Evolutionary conservation across 805 yeast species (phyloP).

Genomic region (Yarrowia divulgata): DNA sequence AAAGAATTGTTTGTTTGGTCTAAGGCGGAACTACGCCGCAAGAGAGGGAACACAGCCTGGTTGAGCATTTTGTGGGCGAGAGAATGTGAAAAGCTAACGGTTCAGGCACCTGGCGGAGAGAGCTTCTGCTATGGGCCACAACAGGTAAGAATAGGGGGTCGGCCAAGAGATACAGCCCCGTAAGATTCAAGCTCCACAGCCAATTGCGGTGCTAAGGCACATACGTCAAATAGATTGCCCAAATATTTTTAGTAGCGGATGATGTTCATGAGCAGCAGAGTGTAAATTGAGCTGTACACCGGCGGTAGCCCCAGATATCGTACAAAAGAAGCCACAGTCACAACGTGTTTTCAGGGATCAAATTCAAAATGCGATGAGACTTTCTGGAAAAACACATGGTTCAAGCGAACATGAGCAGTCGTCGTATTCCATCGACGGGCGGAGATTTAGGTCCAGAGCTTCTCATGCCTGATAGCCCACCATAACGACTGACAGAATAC

Average conservation of each 20-base stretch:
- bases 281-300: too few species aligned
- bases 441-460: not conserved
- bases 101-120: not conserved
- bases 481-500: not conserved
- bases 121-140: not conserved
- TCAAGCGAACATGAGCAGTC: not conserved
- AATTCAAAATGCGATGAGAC: not conserved
- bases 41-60: not conserved
- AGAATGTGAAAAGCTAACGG: not conserved
- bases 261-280: not conserved
- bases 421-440: not conserved
- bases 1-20: too few species aligned
- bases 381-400: not conserved
- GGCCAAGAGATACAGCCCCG: constrained; percentile 10
- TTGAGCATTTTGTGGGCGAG: not conserved
- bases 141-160: not conserved
- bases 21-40: not conserved
- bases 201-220: not conserved
- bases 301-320: not conserved
- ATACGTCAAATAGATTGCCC: not conserved
- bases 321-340: not conserved
- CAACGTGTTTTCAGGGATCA: not conserved
- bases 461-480: not conserved
- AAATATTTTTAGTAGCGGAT: not conserved
- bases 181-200: constrained; percentile 1